Conservation (phyloP, 345 rosid species). For the Camelina laxa region DNA sequence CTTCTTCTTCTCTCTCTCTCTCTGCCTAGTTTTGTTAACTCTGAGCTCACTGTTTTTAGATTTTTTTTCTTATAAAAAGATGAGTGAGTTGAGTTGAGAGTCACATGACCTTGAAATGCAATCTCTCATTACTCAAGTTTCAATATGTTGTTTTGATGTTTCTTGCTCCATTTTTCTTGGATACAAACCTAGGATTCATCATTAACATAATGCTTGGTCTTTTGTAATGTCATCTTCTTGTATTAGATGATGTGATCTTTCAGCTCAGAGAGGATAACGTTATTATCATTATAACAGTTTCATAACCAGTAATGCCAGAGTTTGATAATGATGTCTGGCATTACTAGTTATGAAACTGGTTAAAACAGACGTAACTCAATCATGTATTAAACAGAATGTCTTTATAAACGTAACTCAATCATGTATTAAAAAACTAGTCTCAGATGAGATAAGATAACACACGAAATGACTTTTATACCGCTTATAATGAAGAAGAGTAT, state of each 20-base stretch:
- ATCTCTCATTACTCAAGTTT: neutral
- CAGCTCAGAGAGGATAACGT: neutral
- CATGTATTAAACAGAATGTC: slow-evolving; percentile 48
- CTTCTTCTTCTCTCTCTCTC: slow-evolving; percentile 54
- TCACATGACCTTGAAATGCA: neutral
- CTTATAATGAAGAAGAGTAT: slow-evolving; percentile 43
- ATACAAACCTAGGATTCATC: neutral
- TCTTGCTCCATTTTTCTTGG: neutral
- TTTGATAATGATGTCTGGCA: neutral
- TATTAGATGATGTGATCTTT: neutral
- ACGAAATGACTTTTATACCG: neutral
- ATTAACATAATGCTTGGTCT: neutral
- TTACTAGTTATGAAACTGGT: neutral
- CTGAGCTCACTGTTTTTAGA: slow-evolving; percentile 54
- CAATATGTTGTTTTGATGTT: neutral
- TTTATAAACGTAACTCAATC: too few species aligned
- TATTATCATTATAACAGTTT: neutral
- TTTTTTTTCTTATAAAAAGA: slow-evolving; percentile 35
- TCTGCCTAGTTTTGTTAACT: slow-evolving; percentile 58
- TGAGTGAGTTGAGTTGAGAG: neutral
- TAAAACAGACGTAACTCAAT: slow-evolving; percentile 21
- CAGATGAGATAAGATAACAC: slow-evolving; percentile 28
- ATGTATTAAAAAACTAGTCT: slow-evolving; percentile 40
- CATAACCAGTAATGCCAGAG: slow-evolving; percentile 7
- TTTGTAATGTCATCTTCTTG: neutral